Percentiles rank a stretch among this genome's conserved stretches.
phyloP scores from a whole-genome alignment of 805 yeast genomes.

The Saturnispora bothae region DNA sequence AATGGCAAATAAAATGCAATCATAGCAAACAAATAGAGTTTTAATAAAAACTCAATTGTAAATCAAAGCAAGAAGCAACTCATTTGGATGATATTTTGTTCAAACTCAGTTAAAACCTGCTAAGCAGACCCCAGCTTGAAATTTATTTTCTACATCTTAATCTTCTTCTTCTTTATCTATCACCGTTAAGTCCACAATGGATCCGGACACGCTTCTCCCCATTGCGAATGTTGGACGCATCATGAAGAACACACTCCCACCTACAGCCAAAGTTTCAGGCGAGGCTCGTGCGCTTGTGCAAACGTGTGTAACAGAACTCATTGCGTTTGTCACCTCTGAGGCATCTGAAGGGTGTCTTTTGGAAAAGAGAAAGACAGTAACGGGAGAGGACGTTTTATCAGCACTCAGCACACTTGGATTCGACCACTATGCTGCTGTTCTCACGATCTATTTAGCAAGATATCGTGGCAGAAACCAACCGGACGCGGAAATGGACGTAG shows the following conservation, averaged over 20 bases:
- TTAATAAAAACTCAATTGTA: too few relatives aligned
- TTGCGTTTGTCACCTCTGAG: constrained; percentile 57
- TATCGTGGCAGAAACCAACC: constrained; percentile 52
- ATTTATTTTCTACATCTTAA: too few relatives aligned
- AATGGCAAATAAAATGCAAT: too few relatives aligned
- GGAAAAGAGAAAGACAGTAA: constrained; percentile 59
- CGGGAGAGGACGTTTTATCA: constrained; percentile 57
- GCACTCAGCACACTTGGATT: constrained; percentile 59
- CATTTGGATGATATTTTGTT: too few relatives aligned
- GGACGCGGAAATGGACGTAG: constrained; percentile 3
- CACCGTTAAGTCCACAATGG: constrained; percentile 2
- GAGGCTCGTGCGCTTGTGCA: constrained; percentile 74
- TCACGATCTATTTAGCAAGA: constrained; percentile 58
- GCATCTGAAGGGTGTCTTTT: constrained; percentile 52
- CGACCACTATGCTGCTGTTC: constrained; percentile 59
- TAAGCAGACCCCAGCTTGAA: too few relatives aligned
- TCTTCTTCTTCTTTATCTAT: not conserved
- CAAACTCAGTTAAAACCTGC: too few relatives aligned
- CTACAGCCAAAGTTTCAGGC: constrained; percentile 64
- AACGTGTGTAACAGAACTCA: constrained; percentile 56
- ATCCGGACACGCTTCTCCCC: constrained; percentile 23
- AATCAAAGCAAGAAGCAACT: too few relatives aligned
- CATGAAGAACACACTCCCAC: constrained; percentile 66
- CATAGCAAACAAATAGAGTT: too few relatives aligned
- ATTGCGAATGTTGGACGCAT: constrained; percentile 62